Evolutionary conservation across 768 basidiomycete species (phyloP), one percentile per base, ranked within the genome.

Genomic region (Boletus vinaceobasis): DNA sequence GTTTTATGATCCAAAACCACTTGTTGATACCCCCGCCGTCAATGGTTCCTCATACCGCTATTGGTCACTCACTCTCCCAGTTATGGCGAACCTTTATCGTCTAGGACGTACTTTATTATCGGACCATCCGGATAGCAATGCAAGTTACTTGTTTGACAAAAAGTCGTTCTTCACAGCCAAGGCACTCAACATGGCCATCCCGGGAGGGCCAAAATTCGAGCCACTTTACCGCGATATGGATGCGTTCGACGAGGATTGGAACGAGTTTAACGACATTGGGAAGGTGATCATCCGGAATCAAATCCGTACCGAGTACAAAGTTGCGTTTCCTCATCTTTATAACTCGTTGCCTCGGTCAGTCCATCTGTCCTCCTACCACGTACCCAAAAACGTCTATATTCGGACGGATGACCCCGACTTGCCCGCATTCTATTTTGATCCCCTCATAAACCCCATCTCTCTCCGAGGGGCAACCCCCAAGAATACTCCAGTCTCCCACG

Each of bases 201-300:
- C 97, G 0, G 97, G 96, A 53, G 97, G 97, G 45, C 97, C 97
- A 2, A 97, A 98, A 71, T 99, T 98, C 59, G 97, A 99, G 77
- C 97, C 96, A 15, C 77, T 99, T 27, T 93, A 93, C 72, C 84
- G 96, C 46, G 97, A 99, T 65, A 93, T 95, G 87, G 97, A 98
- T 65, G 79, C 88, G 13, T 98, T 93, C 62, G 97, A 99, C 66
- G 97, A 98, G 69, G 97, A 99, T 67, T 97, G 94, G 94, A 97
- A 97, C 71, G 94, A 97, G 71, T 99, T 99, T 66, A 99, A 99
- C 69, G 97, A 99, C 68, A 97, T 98, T 73, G 95, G 97, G 76
- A 99, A 99, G 73, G 90, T 99, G 66, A 96, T 99, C 71, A 98
- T 99, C 62, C 94, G 97, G 21, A 94, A 98, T 68, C 93, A 97